Conservation (phyloP, 2,329 filamentous ascomycete species). For the Venturia oleaginea region DNA sequence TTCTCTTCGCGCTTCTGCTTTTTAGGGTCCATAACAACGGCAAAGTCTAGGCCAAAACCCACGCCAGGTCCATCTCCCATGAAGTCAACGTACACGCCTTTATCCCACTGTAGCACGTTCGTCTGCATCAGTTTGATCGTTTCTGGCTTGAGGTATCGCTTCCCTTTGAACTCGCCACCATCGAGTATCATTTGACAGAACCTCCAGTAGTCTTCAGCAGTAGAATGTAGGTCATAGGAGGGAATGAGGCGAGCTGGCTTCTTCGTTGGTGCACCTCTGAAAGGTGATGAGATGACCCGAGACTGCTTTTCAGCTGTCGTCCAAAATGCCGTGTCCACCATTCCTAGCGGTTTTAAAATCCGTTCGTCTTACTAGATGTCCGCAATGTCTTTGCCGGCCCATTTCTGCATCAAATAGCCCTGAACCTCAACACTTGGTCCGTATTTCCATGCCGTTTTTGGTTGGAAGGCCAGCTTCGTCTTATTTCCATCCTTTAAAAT, state of each 20-base stretch:
- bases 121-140: constrained; percentile 8
- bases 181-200: constrained; percentile 7
- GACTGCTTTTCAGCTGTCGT: background rate
- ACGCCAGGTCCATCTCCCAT: background rate
- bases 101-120: background rate
- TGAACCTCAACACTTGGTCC: constrained; percentile 7
- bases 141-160: constrained; percentile 4
- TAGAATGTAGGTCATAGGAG: background rate
- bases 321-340: constrained; percentile 9
- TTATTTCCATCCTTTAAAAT: background rate
- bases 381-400: constrained; percentile 10
- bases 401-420: constrained; percentile 12
- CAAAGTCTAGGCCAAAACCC: constrained; percentile 12
- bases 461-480: constrained; percentile 8
- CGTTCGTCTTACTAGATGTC: constrained; percentile 7
- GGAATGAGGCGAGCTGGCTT: constrained; percentile 4
- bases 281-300: background rate
- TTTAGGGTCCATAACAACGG: constrained; percentile 5
- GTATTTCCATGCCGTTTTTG: constrained; percentile 8
- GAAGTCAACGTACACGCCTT: background rate
- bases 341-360: constrained; percentile 1
- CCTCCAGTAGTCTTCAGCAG: constrained; percentile 8
- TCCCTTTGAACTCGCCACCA: constrained; percentile 9
- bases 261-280: background rate
- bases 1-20: background rate